Base-by-base conservation (phyloP, 345 rosid genomes). In the Alliaria petiolata region DNA sequence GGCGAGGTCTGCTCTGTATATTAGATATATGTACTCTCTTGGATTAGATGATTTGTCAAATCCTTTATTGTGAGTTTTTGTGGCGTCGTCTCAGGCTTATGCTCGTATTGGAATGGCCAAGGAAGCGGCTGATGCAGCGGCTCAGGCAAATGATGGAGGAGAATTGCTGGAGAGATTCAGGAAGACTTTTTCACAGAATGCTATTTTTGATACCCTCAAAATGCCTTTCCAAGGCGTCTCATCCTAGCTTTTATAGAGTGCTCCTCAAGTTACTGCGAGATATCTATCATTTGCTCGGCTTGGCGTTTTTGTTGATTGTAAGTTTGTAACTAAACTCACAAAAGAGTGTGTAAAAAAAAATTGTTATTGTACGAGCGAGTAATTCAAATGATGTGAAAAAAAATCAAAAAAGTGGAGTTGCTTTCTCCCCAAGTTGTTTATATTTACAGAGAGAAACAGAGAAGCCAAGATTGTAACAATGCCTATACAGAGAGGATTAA, bases 41-140 rank as follows among this genome's bases (percentile, higher is more conserved):
- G 2, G 6, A 7, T 40, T 39, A 15, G 0, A 35, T 49, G 16
- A 57, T 55, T n/a, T 11, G 28, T 49, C 61, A 19, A 17, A 65
- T 4, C 30, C 16, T 50, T 17, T 39, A 44, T 10, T 73, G 20
- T 39, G 65, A 69, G n/a, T 65, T 13, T 25, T 17, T 33, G 50
- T 16, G 35, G 49, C 13, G n/a, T 54, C 42, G 42, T 6, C 13
- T 46, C 79, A 95, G 99, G 87, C 96, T 38, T 95, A 84, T 75
- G 96, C 97, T 72, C 86, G 91, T 74, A 86, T 95, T 51, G 99
- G 93, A 64, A 91, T 95, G 97, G 97, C 96, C 3, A 91, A 95
- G 81, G 99, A 95, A 83, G 97, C 98, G 13, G 98, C 96, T 13
- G 97, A 91, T 74, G 95, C 96, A 65, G 99, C 99, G 10, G 86